Conservation (phyloP, 805 yeast species). For the Schizosaccharomyces cryophilus region DNA sequence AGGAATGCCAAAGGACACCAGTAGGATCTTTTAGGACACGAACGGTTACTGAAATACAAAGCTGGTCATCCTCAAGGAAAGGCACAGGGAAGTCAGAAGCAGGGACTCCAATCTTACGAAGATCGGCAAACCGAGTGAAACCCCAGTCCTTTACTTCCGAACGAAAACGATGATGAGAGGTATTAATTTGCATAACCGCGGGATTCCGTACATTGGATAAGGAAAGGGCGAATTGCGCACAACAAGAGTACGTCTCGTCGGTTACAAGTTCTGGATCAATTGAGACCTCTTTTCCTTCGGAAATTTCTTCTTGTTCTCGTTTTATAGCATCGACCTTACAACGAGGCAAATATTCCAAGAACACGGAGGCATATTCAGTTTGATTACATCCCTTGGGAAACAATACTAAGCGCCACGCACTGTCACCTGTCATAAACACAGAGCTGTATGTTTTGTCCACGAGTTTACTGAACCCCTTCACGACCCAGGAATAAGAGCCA, state of each 20-base stretch:
- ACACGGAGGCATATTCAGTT: constrained; percentile 1
- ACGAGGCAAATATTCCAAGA: constrained; percentile 1
- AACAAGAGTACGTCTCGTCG: constrained; percentile 17
- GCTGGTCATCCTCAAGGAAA: constrained; percentile 26
- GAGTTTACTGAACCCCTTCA: neutral
- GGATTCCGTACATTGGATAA: constrained; percentile 64
- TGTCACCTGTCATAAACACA: neutral
- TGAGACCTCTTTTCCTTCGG: constrained; percentile 14
- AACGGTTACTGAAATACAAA: constrained; percentile 56
- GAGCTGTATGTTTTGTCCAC: neutral
- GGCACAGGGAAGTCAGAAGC: constrained; percentile 15
- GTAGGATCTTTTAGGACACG: constrained; percentile 68
- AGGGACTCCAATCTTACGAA: constrained; percentile 18
- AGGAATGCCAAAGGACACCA: constrained; percentile 83
- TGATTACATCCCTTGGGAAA: constrained; percentile 51
- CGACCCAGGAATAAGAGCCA: neutral
- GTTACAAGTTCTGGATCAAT: constrained; percentile 30
- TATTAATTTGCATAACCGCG: constrained; percentile 15
- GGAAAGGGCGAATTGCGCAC: constrained; percentile 73
- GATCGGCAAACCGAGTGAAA: constrained; percentile 49
- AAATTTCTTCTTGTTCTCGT: constrained; percentile 51
- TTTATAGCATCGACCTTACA: constrained; percentile 14
- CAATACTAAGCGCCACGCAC: constrained; percentile 21
- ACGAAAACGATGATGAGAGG: constrained; percentile 57
- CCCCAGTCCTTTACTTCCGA: constrained; percentile 85